phyloP scores from a whole-genome alignment of 177 flowering plant species.

The Tripterygium wilfordii region DNA sequence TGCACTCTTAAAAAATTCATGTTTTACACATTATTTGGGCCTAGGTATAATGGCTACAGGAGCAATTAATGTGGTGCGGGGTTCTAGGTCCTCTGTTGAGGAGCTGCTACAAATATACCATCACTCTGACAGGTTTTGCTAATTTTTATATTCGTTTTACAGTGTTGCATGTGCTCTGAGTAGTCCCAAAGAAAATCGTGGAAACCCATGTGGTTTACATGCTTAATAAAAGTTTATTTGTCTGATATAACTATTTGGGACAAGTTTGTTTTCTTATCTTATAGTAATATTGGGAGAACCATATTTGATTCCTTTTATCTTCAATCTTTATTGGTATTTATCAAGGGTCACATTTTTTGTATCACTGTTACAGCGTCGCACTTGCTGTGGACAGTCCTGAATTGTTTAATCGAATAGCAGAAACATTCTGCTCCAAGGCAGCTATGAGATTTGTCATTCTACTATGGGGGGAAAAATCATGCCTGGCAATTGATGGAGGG shows the following conservation, averaged over 20 bases:
- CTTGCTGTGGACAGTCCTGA: slow-evolving; percentile 78
- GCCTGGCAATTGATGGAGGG: slow-evolving; percentile 22
- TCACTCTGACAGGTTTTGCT: slow-evolving; percentile 83
- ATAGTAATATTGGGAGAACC: no score
- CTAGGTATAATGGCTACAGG: slow-evolving; percentile 91
- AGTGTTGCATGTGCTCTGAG: no score
- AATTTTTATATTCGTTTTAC: no score
- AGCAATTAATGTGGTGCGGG: slow-evolving; percentile 91
- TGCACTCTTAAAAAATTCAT: no score
- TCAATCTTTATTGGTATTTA: not conserved
- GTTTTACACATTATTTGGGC: not conserved
- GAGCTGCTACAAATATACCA: slow-evolving; percentile 81
- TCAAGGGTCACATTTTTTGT: not conserved
- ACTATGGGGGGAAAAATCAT: slow-evolving; percentile 89
- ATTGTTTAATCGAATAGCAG: slow-evolving; percentile 52
- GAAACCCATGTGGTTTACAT: no score
- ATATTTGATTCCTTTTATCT: not conserved
- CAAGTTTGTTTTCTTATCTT: not conserved
- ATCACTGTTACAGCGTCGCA: slow-evolving; percentile 59
- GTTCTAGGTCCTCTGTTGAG: slow-evolving; percentile 81
- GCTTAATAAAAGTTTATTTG: no score
- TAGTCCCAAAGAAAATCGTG: no score
- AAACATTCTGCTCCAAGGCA: slow-evolving; percentile 46
- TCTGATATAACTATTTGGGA: not conserved
- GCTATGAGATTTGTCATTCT: slow-evolving; percentile 54